These are phyloP conservation scores for Scedosporium minutisporum DNA, from an alignment of 2,329 filamentous ascomycete genomes.

Conservation along the genomic window DNA sequence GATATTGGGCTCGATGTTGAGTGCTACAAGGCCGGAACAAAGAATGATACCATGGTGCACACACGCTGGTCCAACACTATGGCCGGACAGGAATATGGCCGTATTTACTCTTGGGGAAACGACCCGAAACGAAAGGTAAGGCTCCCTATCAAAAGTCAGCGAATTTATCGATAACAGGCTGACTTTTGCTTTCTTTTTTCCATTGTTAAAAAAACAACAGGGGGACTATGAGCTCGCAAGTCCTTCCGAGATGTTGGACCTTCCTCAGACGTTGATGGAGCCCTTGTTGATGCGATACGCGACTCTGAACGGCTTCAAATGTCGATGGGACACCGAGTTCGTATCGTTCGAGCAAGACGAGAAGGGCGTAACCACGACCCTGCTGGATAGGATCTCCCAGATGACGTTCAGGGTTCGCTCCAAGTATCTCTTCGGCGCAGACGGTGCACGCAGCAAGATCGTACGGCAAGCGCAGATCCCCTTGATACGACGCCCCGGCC, in stretches of 20 bases:
- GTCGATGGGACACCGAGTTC: constrained; percentile 25
- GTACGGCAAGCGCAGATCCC: constrained; percentile 13
- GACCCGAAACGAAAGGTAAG: constrained; percentile 28
- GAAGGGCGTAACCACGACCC: constrained; percentile 13
- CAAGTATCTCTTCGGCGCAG: background rate
- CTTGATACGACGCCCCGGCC: constrained; percentile 24
- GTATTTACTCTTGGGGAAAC: constrained; percentile 38
- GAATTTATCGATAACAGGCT: no score
- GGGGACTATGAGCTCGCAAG: constrained; percentile 28
- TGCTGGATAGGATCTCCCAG: constrained; percentile 23
- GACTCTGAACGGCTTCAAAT: constrained; percentile 20
- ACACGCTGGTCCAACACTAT: constrained; percentile 39
- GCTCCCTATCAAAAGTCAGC: background rate
- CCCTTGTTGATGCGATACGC: constrained; percentile 26
- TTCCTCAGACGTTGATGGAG: constrained; percentile 29
- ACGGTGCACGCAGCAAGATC: background rate
- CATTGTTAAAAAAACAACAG: constrained; percentile 13
- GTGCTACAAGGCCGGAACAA: constrained; percentile 23
- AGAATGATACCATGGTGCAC: constrained; percentile 32
- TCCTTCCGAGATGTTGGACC: constrained; percentile 28
- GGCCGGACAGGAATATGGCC: constrained; percentile 39
- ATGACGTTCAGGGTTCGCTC: constrained; percentile 27
- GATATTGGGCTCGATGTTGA: constrained; percentile 36
- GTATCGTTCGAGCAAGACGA: constrained; percentile 17
- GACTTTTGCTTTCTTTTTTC: no score